phyloP scores from a whole-genome alignment of 108 stramenopile genomes.

The Cyclostephanos tholiformis region DNA sequence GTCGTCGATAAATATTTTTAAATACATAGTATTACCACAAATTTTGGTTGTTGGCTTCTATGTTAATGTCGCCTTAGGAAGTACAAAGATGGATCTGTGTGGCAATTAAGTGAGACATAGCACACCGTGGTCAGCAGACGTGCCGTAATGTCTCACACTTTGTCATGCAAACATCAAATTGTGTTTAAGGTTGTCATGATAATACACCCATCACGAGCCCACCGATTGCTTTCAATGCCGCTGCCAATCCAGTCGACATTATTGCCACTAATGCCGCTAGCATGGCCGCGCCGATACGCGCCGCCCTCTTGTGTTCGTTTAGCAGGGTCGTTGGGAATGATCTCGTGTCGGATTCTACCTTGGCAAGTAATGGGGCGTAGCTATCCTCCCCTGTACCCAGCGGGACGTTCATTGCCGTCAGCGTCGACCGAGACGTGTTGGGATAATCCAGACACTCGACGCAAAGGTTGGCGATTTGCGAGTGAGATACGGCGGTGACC shows the following conservation, averaged over 20 bases:
- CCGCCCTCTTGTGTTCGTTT: constrained; percentile 45
- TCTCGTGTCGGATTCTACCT: constrained; percentile 52
- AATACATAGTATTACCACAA: too few relatives aligned
- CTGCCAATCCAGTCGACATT: constrained; percentile 15
- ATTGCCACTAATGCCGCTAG: constrained; percentile 37
- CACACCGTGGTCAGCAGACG: neutral
- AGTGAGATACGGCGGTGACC: constrained; percentile 56
- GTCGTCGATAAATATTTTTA: too few relatives aligned
- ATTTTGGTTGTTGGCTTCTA: too few relatives aligned
- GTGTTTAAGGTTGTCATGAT: constrained; percentile 3
- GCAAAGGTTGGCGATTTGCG: constrained; percentile 63
- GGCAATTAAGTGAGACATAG: too few relatives aligned
- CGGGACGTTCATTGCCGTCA: constrained; percentile 66
- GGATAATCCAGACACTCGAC: constrained; percentile 52
- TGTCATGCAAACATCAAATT: neutral
- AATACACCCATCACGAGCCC: neutral
- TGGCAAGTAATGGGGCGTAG: constrained; percentile 53
- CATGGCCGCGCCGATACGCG: constrained; percentile 36
- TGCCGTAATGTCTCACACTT: neutral
- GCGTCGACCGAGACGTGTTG: constrained; percentile 50
- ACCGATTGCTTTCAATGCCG: constrained; percentile 16
- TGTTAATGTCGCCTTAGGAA: too few relatives aligned
- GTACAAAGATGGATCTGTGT: too few relatives aligned
- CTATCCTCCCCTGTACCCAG: constrained; percentile 43
- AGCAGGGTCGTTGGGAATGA: constrained; percentile 41